Evolutionary conservation across 805 yeast genomes (phyloP).

Genomic region (Teunomyces aglyptinius): DNA sequence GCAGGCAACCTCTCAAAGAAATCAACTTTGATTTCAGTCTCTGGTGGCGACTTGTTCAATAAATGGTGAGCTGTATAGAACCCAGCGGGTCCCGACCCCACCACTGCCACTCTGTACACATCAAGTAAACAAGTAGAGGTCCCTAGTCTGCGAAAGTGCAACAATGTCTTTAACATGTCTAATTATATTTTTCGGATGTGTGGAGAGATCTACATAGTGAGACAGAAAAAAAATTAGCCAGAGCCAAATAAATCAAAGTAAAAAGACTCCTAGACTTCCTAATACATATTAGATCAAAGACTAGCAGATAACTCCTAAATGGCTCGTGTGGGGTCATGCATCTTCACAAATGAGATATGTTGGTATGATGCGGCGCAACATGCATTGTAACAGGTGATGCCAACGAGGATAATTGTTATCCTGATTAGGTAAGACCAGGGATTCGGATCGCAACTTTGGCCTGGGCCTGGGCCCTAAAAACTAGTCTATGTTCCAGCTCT

Average conservation of each 20-base stretch:
- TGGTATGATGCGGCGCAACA: no score
- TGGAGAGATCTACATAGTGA: not conserved
- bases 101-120: slow-evolving; percentile 54
- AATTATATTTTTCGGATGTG: not conserved
- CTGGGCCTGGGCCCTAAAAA: not conserved
- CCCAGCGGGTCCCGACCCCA: slow-evolving; percentile 97
- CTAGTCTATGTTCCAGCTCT: not conserved
- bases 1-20: slow-evolving; percentile 83
- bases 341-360: no score
- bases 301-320: no score
- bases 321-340: no score
- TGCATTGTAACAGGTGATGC: not conserved
- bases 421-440: not conserved
- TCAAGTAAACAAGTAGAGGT: not conserved
- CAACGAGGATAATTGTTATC: not conserved
- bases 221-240: not conserved
- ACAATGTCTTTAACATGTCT: not conserved
- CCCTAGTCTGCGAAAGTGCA: not conserved
- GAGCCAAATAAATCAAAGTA: not conserved
- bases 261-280: no score
- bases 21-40: slow-evolving; percentile 48
- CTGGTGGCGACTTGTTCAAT: slow-evolving; percentile 43
- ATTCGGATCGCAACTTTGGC: not conserved
- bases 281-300: not conserved
- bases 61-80: slow-evolving; percentile 83